Evolutionary conservation across 345 rosid species (phyloP), one percentile per base, ranked within the genome.

Genomic region (Melaleuca alternifolia): DNA sequence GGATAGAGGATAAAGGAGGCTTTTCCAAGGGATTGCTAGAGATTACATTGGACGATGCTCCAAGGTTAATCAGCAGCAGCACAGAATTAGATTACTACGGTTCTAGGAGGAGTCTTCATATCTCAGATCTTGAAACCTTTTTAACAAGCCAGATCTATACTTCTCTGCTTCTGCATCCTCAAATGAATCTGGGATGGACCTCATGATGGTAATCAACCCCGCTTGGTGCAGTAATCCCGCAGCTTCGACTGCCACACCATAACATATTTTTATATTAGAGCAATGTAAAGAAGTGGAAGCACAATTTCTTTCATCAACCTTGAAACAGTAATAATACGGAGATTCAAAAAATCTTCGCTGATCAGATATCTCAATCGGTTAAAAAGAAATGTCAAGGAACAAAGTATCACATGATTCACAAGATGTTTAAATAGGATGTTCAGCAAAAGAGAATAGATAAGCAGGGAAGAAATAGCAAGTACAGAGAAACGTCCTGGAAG

Each of bases 171-270:
- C 98, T n/a, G 87, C 88, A 54, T 94, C 94, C 88, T 93, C 92
- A 7, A 84, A 76, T 8, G 95, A 93, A 86, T 90, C 92, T 50
- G 96, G 93, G 10, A 90, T 91, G 37, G 97, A 92, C 87, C 90
- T 89, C 82, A 96, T 86, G 44, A 93, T 77, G 9, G 95, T 87
- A 85, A 92, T 65, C 48, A 95, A 97, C 85, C 98, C 98, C 8
- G 91, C 91, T 51, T 77, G 81, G 54, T 91, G 94, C 53, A 97
- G 88, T 86, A 93, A 95, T 88, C 92, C 90, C 2, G 88, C 93
- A 87, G 96, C 99, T 91, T 94, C 94, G 88, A 93, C 99, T 97
- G 95, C 92, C 92, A 46, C 84, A 86, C 56, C 33, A 84, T 26
- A 71, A 37, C 81, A 85, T 10, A 46, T 33, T 59, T 30, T n/a